phyloP scores from a whole-genome alignment of 805 yeast genomes.

The Zygoascus flipseniorum region DNA sequence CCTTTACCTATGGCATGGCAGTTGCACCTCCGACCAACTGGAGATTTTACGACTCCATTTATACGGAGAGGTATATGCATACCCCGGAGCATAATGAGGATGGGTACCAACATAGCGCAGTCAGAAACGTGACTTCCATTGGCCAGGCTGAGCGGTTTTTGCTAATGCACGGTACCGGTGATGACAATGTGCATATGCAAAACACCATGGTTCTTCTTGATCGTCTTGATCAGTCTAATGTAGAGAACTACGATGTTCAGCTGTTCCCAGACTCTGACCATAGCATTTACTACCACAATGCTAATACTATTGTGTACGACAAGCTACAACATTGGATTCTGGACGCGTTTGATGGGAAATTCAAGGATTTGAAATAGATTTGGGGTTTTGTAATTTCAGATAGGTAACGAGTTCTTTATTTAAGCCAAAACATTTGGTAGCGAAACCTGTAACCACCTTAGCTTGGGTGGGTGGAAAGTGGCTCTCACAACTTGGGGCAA shows the following conservation, averaged over 20 bases:
- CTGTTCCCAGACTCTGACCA: constrained; percentile 94
- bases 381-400: background rate
- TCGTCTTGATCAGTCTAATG: constrained; percentile 53
- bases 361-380: constrained; percentile 8
- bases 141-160: constrained; percentile 57
- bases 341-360: constrained; percentile 25
- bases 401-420: background rate
- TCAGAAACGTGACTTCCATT: constrained; percentile 49
- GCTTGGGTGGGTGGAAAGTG: no score
- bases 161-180: constrained; percentile 94
- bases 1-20: constrained; percentile 82
- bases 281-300: constrained; percentile 70
- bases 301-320: constrained; percentile 62
- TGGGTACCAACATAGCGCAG: constrained; percentile 54
- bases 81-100: constrained; percentile 56
- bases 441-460: background rate
- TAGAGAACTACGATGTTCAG: constrained; percentile 87
- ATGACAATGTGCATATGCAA: constrained; percentile 95
- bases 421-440: background rate
- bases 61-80: constrained; percentile 93
- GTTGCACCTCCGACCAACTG: constrained; percentile 98
- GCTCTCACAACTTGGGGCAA: no score
- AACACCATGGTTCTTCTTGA: constrained; percentile 75
- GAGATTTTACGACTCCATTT: constrained; percentile 83
- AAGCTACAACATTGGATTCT: constrained; percentile 61